A percentile compares a stretch with the other conserved stretches of the same genome.
Conservation (phyloP, 148 eudicot species). For the Rhododendron kiyosumense region DNA sequence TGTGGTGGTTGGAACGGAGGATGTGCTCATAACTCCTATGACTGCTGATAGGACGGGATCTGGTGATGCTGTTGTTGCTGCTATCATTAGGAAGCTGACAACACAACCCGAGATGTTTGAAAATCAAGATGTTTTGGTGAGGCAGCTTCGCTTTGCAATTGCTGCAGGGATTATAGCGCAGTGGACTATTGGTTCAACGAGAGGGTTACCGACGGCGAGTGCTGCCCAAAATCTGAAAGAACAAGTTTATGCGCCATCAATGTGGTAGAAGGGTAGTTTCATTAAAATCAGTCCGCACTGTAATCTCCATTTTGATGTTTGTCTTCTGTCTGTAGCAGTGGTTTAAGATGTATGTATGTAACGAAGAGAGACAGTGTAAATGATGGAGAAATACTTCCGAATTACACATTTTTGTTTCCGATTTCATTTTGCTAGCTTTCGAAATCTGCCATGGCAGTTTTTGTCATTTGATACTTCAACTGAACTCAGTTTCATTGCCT, state of each 20-base stretch:
- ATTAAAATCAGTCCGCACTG: neutral
- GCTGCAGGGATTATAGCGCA: conserved; percentile 86
- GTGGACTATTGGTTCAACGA: conserved; percentile 82
- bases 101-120: conserved; percentile 56
- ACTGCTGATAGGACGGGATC: conserved; percentile 93
- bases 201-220: conserved; percentile 78
- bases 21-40: conserved; percentile 85
- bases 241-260: conserved; percentile 70
- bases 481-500: neutral
- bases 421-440: neutral
- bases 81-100: conserved; percentile 76
- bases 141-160: conserved; percentile 78
- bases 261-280: conserved; percentile 49
- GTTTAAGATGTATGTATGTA: neutral
- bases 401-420: neutral
- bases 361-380: neutral
- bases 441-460: neutral
- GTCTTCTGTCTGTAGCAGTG: neutral
- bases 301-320: neutral
- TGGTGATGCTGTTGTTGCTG: conserved; percentile 96
- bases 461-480: neutral
- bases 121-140: conserved; percentile 51
- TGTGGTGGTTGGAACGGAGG: conserved; percentile 83
- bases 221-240: conserved; percentile 82
- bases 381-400: neutral